Base-by-base conservation (phyloP, 768 basidiomycete species). In the Lenzites betulinus region DNA sequence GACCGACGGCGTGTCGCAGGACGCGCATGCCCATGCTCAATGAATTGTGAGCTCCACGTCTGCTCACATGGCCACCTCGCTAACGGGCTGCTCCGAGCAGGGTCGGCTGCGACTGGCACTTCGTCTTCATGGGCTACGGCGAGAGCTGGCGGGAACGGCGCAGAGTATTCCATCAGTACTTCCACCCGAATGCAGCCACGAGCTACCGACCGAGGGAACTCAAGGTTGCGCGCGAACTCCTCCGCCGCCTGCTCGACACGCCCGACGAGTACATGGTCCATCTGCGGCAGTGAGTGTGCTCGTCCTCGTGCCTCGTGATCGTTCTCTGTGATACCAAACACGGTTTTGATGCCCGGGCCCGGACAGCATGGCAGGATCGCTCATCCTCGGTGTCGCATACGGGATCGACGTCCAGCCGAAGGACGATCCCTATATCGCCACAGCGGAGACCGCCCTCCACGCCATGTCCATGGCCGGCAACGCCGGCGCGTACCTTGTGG, bases 401-500 rank as follows among this genome's bases (percentile, higher is more conserved):
- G 84, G 83, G 2, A 72, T 83, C 20, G 66, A 78, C 13, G 72
- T 78, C 9, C 60, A 73, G 38, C 70, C 75, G 0, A 44, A 66
- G 15, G 65, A 78, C 54, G 83, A 84, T 61, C 78, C 81, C 2
- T 79, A 77, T 62, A 71, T 85, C 35, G 63, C 67, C 0, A 67
- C 77, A 1, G 80, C 78, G 0, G 76, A 81, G 30, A 66, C 73
- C 7, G 77, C 79, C 2, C 64, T 77, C 11, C 62, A 73, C 7
- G 68, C 70, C 4, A 65, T 79, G 46, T 67, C 67, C 9, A 62
- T 69, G 30, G 78, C 79, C 1, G 68, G 73, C 0, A 65, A 75
- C n/a, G 77, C 77, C 1, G 81, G 80, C 15, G 62, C 73, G 36
- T 83, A 76, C 59, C 69, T 82, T 4, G 81, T 86, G 7, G 82